phyloP scores from a whole-genome alignment of 345 rosid species.

The Citrus inodora region DNA sequence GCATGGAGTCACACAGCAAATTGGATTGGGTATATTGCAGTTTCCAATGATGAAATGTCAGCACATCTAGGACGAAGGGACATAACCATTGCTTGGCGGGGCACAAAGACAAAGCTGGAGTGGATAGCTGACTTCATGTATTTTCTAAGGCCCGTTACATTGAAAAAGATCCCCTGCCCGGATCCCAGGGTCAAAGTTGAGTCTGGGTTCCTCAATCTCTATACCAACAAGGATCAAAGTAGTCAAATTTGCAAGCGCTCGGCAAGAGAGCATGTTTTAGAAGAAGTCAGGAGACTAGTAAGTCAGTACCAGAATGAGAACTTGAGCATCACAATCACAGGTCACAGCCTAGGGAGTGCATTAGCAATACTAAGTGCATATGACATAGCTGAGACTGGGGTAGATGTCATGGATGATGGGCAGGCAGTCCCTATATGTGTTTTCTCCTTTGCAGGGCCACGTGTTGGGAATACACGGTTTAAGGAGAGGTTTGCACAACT shows the following conservation, averaged over 20 bases:
- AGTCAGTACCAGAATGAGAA: constrained; percentile 9
- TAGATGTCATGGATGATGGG: constrained; percentile 7
- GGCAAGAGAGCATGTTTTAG: constrained; percentile 19
- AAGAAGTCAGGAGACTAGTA: constrained; percentile 9
- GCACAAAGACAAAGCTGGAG: constrained; percentile 25
- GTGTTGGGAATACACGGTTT: constrained; percentile 23
- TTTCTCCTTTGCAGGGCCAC: constrained; percentile 25
- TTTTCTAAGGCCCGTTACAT: constrained; percentile 10
- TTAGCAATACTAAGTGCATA: constrained; percentile 24
- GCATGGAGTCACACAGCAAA: constrained; percentile 22
- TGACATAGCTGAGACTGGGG: constrained; percentile 23
- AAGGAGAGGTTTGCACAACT: constrained; percentile 22
- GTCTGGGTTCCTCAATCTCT: constrained; percentile 28
- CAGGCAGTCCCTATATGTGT: constrained; percentile 12
- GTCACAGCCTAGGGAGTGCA: constrained; percentile 30
- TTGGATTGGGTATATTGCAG: constrained; percentile 34
- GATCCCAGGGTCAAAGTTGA: constrained; percentile 19
- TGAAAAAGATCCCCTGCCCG: constrained; percentile 9
- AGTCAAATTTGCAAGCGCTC: constrained; percentile 14
- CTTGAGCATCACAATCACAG: constrained; percentile 29
- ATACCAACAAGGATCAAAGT: constrained; percentile 11
- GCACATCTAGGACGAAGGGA: constrained; percentile 21
- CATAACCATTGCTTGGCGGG: constrained; percentile 25
- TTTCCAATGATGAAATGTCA: constrained; percentile 21
- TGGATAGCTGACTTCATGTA: constrained; percentile 26